A percentile compares a stretch with the other conserved stretches of the same genome.
These are phyloP conservation scores for Austroboletus novae-zelandiae DNA, from an alignment of 1,284 basidiomycete species.

Conservation along the genomic window DNA sequence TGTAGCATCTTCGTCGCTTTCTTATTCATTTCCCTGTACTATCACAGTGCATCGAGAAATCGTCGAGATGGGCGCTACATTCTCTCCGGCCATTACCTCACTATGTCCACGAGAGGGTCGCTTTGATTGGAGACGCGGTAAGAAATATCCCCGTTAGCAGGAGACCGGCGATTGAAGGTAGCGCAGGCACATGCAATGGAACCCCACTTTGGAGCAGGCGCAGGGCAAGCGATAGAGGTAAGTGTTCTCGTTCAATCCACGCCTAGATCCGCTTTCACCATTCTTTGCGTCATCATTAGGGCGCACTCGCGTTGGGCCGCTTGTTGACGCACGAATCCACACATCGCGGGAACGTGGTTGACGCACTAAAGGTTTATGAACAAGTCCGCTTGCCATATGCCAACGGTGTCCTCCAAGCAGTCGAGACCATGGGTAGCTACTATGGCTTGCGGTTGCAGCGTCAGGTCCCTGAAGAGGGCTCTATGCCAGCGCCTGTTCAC, in stretches of 20 bases:
- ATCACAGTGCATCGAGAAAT: constrained; percentile 16
- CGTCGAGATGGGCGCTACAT: constrained; percentile 33
- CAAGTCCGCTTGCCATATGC: constrained; percentile 29
- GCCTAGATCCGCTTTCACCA: too few relatives aligned
- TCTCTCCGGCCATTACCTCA: constrained; percentile 29
- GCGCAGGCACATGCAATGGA: constrained; percentile 32
- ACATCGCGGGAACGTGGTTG: constrained; percentile 17
- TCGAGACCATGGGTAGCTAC: constrained; percentile 1
- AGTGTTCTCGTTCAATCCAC: background rate
- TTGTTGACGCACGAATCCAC: constrained; percentile 9
- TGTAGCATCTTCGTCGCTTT: background rate
- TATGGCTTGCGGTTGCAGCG: constrained; percentile 2
- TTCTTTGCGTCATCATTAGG: constrained; percentile 16
- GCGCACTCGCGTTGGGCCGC: constrained; percentile 36
- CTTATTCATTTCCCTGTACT: background rate
- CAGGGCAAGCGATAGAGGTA: constrained; percentile 35
- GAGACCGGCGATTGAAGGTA: background rate
- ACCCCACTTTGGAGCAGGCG: constrained; percentile 32
- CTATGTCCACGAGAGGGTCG: constrained; percentile 28
- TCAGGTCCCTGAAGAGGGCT: background rate
- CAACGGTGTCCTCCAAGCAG: constrained; percentile 8
- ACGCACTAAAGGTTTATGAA: constrained; percentile 32
- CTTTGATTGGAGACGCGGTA: constrained; percentile 38
- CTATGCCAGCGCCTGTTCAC: background rate
- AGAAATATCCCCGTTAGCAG: background rate